phyloP scores from a whole-genome alignment of 768 basidiomycete genomes.

The Hortiboletus campestris region DNA sequence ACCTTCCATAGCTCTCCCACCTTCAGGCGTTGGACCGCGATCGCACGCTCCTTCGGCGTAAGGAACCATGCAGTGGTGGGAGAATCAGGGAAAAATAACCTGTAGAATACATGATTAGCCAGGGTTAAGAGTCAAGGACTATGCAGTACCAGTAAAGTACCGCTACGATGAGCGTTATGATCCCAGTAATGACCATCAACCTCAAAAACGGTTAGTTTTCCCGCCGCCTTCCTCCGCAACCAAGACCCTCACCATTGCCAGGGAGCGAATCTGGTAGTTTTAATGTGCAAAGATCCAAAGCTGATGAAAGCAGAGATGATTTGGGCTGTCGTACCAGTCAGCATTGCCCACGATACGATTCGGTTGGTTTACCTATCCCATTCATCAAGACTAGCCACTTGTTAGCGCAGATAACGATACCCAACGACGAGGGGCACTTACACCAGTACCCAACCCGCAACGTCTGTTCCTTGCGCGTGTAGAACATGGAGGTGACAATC shows the following conservation, averaged over 20 bases:
- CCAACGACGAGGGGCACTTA: conserved; percentile 34
- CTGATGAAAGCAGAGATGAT: conserved; percentile 69
- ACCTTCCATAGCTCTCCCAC: conserved; percentile 28
- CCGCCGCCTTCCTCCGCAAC: not conserved
- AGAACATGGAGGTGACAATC: conserved; percentile 78
- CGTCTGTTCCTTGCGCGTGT: conserved; percentile 69
- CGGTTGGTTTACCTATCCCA: conserved; percentile 49
- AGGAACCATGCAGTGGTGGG: conserved; percentile 77
- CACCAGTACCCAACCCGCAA: conserved; percentile 74
- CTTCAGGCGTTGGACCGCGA: conserved; percentile 66
- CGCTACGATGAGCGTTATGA: conserved; percentile 52
- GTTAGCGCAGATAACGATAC: not conserved
- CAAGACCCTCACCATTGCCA: conserved; percentile 61
- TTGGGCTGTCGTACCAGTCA: conserved; percentile 45
- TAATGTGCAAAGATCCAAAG: conserved; percentile 64
- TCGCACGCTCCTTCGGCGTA: conserved; percentile 56
- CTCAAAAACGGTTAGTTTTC: conserved; percentile 21
- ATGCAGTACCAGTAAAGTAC: conserved; percentile 50
- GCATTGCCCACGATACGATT: not conserved
- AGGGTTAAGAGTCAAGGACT: not conserved
- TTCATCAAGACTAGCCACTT: conserved; percentile 62
- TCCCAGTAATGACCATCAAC: conserved; percentile 72
- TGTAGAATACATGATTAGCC: conserved; percentile 19
- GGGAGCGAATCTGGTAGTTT: conserved; percentile 54
- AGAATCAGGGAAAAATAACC: conserved; percentile 72